Evolutionary conservation across 2,329 filamentous ascomycete species (phyloP), one percentile per base, ranked within the genome.

Genomic region (Fusarium sp.): DNA sequence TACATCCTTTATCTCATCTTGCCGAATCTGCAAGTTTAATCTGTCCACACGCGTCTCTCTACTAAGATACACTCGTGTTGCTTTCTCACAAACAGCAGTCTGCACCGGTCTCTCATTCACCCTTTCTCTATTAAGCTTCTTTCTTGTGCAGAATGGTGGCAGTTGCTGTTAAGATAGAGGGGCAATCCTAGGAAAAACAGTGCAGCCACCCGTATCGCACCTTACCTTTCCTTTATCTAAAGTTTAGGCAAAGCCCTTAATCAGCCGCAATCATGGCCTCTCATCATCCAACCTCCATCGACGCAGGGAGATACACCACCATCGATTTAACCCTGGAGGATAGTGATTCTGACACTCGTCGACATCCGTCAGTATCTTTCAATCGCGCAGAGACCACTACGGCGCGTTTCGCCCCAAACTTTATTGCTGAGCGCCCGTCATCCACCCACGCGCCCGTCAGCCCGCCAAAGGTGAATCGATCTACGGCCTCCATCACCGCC

Each of bases 391-490:
- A 66, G 14, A 55, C 50, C n/a, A 52, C 52, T 37, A 55, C 39
- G 37, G 66, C 58, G 50, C 64, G 63, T 26, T 56, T 64, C 41
- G 55, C 57, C 40, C 59, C 62, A 20, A 48, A 30, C 47, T 60
- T 58, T 56, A 22, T 50, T 43, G 54, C 37, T 53, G 52, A 56
- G 30, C 56, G 40, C 41, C 51, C 65, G 41, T 57, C 62, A 14
- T 55, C 57, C 51, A 62, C 45, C 44, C 56, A 60, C 46, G 47
- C 63, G 35, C 68, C 72, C 52, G 72, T 75, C 55, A 79, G 74
- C 61, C 76, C 77, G 14, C 74, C 75, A 24, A 74, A 65, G 4
- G 51, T 75, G 41, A 74, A 71, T 53, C 71, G 75, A 55, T 52
- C 65, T 24, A 44, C 44, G 24, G 35, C 51, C 35, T 56, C 41